Evolutionary conservation across 192 early-diverging fungal genomes (phyloP).

Genomic region (Backusella parvicylindrica): DNA sequence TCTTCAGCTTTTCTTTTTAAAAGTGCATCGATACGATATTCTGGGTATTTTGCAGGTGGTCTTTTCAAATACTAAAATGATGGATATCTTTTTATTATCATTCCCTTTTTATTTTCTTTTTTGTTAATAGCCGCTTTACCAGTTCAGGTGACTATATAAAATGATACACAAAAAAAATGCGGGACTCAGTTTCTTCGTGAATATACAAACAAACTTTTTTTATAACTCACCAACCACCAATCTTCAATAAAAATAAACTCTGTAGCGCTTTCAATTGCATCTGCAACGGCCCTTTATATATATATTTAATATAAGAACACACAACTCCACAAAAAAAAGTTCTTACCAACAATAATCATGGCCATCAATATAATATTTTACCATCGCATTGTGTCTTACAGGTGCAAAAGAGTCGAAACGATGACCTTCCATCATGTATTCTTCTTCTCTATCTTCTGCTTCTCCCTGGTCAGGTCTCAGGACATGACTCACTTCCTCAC

Average conservation of each 20-base stretch:
- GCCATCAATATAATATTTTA: constrained; percentile 75
- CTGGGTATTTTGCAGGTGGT: constrained; percentile 67
- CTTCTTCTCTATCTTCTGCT: constrained; percentile 41
- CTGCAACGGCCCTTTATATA: constrained; percentile 50
- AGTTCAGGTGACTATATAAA: constrained; percentile 19
- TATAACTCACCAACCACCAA: constrained; percentile 72
- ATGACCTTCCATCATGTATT: constrained; percentile 39
- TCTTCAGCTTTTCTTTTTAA: constrained; percentile 79
- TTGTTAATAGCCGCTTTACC: no score
- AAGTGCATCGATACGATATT: constrained; percentile 75
- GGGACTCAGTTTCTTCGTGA: no score
- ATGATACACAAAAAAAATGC: constrained; percentile 9
- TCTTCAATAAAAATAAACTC: constrained; percentile 65
- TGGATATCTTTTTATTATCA: no score
- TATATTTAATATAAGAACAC: no score
- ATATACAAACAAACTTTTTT: neutral
- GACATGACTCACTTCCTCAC: neutral
- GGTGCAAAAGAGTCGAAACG: constrained; percentile 74
- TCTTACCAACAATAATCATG: constrained; percentile 67
- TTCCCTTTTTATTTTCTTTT: no score
- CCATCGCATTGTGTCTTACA: constrained; percentile 55
- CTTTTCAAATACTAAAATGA: constrained; percentile 70
- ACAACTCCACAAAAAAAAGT: no score
- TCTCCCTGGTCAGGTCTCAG: constrained; percentile 33
- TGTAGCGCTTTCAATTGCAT: constrained; percentile 65